Percentiles rank a stretch among this genome's conserved stretches.
Conservation (phyloP, 164 flowering plant genomes). For the Tetrastigma voinierianum region DNA sequence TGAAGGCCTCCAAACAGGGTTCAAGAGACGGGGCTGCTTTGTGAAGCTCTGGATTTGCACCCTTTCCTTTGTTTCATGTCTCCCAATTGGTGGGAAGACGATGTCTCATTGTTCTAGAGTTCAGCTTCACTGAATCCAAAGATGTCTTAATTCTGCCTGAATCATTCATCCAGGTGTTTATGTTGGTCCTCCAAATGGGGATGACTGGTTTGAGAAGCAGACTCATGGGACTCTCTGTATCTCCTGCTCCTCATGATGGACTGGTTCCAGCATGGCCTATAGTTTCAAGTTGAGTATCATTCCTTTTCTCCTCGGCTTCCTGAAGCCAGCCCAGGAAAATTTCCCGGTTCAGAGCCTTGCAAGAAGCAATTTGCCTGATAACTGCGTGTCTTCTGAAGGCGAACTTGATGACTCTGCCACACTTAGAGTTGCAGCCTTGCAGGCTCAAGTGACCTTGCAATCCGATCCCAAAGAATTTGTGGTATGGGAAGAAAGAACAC, state of each 20-base stretch:
- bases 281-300: constrained; percentile 54
- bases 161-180: constrained; percentile 36
- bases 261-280: constrained; percentile 57
- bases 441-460: constrained; percentile 35
- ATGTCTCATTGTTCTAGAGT: constrained; percentile 7
- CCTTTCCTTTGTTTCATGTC: constrained; percentile 7
- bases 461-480: constrained; percentile 41
- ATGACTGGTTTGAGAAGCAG: constrained; percentile 43
- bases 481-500: constrained; percentile 56
- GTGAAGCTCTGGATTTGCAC: constrained; percentile 15
- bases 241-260: constrained; percentile 45
- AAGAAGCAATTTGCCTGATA: constrained; percentile 42
- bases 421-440: constrained; percentile 33
- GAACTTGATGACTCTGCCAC: constrained; percentile 29
- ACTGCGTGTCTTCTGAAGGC: constrained; percentile 34
- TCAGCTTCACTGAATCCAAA: constrained; percentile 6
- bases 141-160: constrained; percentile 17
- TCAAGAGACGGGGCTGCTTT: constrained; percentile 5
- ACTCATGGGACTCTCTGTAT: constrained; percentile 41
- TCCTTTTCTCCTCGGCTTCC: constrained; percentile 49
- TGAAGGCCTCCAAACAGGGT: constrained; percentile 1
- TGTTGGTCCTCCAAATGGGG: constrained; percentile 32
- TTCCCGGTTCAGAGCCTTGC: constrained; percentile 37
- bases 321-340: constrained; percentile 29
- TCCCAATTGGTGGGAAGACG: constrained; percentile 10